Percentiles rank a stretch among this genome's conserved stretches.
phyloP scores from a whole-genome alignment of 2,329 filamentous ascomycete species.

The Nigrograna mackinnonii region DNA sequence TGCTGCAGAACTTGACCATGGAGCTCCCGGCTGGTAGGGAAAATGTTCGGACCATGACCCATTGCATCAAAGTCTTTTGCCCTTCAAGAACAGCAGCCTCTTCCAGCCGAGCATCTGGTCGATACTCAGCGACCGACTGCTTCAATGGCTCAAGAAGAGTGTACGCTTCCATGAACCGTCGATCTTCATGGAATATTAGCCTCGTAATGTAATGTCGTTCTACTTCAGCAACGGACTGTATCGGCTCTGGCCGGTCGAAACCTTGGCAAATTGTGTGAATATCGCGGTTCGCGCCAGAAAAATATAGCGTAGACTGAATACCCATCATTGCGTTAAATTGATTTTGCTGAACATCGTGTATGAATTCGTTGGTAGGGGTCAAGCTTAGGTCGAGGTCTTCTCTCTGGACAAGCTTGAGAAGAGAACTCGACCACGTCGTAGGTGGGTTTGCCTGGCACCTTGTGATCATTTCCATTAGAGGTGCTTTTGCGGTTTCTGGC shows the following conservation, averaged over 20 bases:
- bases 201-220: slow-evolving; percentile 81
- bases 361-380: slow-evolving; percentile 17
- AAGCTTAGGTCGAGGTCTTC: slow-evolving; percentile 68
- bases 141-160: slow-evolving; percentile 84
- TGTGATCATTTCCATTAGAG: slow-evolving; percentile 82
- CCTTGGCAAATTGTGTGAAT: slow-evolving; percentile 76
- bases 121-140: slow-evolving; percentile 76
- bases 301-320: slow-evolving; percentile 15
- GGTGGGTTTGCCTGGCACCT: slow-evolving; percentile 83
- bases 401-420: slow-evolving; percentile 77
- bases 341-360: slow-evolving; percentile 27
- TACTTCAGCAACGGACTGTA: slow-evolving; percentile 80
- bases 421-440: slow-evolving; percentile 70
- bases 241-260: slow-evolving; percentile 64
- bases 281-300: slow-evolving; percentile 56
- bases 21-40: slow-evolving; percentile 87
- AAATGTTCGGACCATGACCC: slow-evolving; percentile 82
- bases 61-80: slow-evolving; percentile 87
- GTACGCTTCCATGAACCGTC: slow-evolving; percentile 83
- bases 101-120: slow-evolving; percentile 74
- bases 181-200: slow-evolving; percentile 88
- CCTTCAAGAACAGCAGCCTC: slow-evolving; percentile 89
- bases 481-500: slow-evolving; percentile 80
- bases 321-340: slow-evolving; percentile 10
- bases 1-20: slow-evolving; percentile 84